Evolutionary conservation across 2,329 filamentous ascomycete genomes (phyloP), one percentile per base, ranked within the genome.

Genomic region (Tolypocladium cylindrosporum): DNA sequence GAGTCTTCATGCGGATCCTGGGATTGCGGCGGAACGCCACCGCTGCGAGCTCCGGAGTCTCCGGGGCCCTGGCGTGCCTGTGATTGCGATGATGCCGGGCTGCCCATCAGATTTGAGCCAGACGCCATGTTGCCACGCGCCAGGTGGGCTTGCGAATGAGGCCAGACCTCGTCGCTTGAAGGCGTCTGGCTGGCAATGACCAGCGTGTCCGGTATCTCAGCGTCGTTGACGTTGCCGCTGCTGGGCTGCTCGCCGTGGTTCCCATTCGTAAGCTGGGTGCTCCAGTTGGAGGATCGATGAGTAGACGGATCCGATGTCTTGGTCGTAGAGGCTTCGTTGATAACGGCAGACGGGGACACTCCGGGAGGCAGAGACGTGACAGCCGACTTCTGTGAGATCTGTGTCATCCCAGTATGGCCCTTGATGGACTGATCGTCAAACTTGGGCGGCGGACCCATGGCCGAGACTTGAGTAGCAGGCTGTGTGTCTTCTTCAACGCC

Each of bases 281-380:
- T 87, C 69, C 82, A 81, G 62, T 83, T 80, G 2, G 82, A 85
- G 1, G 83, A 86, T 14, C 85, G 86, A 56, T 78, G 76, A 19
- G 77, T 75, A 3, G 88, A 91, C 7, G 84, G 82, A 61, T 89
- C 85, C 1, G 89, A 90, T 2, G 89, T 92, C 73, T 96, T 94
- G n/a, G 92, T 96, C 1, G 92, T 95, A 2, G 91, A 96, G 1
- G 91, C 93, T 66, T 96, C 91, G 66, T 97, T 97, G 56, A 86
- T 75, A 59, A 81, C 71, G 14, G 80, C 81, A 34, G 80, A 83
- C 16, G 83, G 83, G 5, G 82, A 83, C 56, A 84, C 74, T 4
- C 81, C 83, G 0, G 78, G 73, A 1, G 84, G 81, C 3, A 87
- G 71, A 24, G 81, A 75, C 19, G 82, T 85, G 51, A 86, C 72